Evolutionary conservation across 208 protist genomes (phyloP).

Genomic region (Leishmania braziliensis): DNA sequence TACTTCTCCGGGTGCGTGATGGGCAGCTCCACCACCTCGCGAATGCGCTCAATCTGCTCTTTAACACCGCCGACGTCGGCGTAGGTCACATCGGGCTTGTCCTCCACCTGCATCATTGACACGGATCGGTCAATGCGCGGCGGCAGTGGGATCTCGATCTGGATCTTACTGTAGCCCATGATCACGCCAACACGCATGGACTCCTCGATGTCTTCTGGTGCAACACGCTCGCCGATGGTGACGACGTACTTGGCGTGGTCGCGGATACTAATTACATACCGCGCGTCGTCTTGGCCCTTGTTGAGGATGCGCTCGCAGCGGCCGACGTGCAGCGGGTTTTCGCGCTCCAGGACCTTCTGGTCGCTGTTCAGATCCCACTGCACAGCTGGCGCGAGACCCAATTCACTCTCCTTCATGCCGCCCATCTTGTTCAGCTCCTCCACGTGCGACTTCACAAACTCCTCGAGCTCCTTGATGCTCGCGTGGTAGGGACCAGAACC

Average conservation of each 20-base stretch:
- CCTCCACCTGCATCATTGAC: slow-evolving; percentile 99
- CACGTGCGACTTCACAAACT: slow-evolving; percentile 96
- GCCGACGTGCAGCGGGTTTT: slow-evolving; percentile 98
- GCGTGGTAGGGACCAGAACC: slow-evolving; percentile 97
- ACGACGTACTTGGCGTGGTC: slow-evolving; percentile 99
- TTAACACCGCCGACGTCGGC: slow-evolving; percentile 99
- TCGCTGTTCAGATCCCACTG: slow-evolving; percentile 99
- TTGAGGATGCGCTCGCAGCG: slow-evolving; percentile 99
- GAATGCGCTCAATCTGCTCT: slow-evolving; percentile 99
- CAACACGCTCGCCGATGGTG: slow-evolving; percentile 97
- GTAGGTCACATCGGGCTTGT: slow-evolving; percentile 99
- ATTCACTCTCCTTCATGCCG: slow-evolving; percentile 99
- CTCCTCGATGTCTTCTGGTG: slow-evolving; percentile 99
- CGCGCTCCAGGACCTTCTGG: slow-evolving; percentile 95
- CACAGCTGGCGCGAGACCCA: slow-evolving; percentile 97
- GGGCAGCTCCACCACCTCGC: slow-evolving; percentile 99
- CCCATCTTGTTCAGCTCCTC: slow-evolving; percentile 96
- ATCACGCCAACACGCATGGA: slow-evolving; percentile 99
- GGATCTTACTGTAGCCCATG: slow-evolving; percentile 98
- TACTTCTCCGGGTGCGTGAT: slow-evolving; percentile 99
- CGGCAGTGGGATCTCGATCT: slow-evolving; percentile 99
- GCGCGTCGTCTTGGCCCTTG: slow-evolving; percentile 90
- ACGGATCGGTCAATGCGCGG: slow-evolving; percentile 99
- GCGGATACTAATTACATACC: slow-evolving; percentile 98
- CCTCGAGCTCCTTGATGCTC: slow-evolving; percentile 96